Percentiles rank a stretch among this genome's conserved stretches.
phyloP scores from a whole-genome alignment of 495 filamentous ascomycete species.

The Penicillium soppii region DNA sequence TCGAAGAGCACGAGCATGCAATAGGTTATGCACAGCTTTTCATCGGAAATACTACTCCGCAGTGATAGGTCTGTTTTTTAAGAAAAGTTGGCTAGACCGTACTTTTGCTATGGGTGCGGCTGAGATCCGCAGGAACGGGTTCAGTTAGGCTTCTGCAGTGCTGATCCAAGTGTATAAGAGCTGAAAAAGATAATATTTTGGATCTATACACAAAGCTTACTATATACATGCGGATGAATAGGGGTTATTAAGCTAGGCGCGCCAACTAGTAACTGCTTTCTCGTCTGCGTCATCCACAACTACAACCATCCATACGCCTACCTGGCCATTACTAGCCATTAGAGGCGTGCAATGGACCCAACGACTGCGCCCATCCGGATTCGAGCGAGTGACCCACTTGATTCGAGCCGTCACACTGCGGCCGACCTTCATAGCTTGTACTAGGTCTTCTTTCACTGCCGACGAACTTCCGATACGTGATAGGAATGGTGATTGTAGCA shows the following conservation, averaged over 20 bases:
- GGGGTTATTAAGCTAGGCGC: not conserved
- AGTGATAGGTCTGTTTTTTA: not conserved
- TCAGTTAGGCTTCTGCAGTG: not conserved
- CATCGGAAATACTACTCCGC: too few relatives aligned
- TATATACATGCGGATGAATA: not conserved
- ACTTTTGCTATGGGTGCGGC: not conserved
- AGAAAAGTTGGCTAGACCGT: not conserved
- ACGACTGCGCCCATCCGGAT: constrained; percentile 45
- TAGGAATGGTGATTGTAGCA: constrained; percentile 61
- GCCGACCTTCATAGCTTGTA: constrained; percentile 55
- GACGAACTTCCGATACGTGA: constrained; percentile 52
- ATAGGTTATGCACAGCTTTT: too few relatives aligned
- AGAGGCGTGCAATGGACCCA: constrained; percentile 65
- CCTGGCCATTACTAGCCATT: constrained; percentile 53
- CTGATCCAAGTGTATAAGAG: not conserved
- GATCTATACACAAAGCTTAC: not conserved
- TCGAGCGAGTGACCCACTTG: constrained; percentile 51
- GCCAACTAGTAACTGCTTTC: not conserved
- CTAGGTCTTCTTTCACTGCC: constrained; percentile 54
- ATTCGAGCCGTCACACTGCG: constrained; percentile 65
- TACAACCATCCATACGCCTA: constrained; percentile 65
- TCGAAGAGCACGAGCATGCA: not conserved
- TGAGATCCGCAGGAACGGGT: not conserved
- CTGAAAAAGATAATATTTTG: not conserved
- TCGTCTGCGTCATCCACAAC: constrained; percentile 51